These are phyloP conservation scores for Galerina sulciceps DNA, from an alignment of 768 basidiomycete species.

Conservation along the genomic window DNA sequence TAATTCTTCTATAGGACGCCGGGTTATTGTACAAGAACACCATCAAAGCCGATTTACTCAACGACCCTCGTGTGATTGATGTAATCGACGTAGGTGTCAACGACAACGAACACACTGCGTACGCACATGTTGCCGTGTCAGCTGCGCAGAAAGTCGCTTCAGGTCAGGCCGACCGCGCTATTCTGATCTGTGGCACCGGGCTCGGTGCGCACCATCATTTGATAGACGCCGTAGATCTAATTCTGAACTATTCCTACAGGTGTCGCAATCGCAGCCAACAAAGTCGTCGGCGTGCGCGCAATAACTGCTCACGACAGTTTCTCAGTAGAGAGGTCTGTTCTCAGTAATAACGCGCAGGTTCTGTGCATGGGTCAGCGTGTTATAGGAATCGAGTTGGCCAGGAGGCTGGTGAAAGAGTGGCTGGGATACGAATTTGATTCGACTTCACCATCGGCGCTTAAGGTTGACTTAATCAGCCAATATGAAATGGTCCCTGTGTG, in stretches of 20 bases:
- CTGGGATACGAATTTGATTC: constrained; percentile 1
- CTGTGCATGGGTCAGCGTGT: constrained; percentile 5
- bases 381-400: background rate
- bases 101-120: background rate
- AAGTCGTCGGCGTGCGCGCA: background rate
- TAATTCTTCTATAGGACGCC: background rate
- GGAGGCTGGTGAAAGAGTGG: background rate
- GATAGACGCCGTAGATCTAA: too few relatives aligned
- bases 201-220: background rate
- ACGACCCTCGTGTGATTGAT: background rate
- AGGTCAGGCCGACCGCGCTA: constrained; percentile 3
- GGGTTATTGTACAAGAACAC: background rate
- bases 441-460: background rate
- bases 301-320: background rate
- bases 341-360: constrained; percentile 1
- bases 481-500: background rate
- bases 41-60: constrained; percentile 3
- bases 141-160: background rate
- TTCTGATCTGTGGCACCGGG: constrained; percentile 1
- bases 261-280: background rate
- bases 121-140: background rate
- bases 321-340: background rate
- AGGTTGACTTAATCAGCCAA: background rate
- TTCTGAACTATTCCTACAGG: background rate
- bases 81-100: constrained; percentile 3